phyloP scores from a whole-genome alignment of 106 monocot genomes.

The Platanthera zijinensis region DNA sequence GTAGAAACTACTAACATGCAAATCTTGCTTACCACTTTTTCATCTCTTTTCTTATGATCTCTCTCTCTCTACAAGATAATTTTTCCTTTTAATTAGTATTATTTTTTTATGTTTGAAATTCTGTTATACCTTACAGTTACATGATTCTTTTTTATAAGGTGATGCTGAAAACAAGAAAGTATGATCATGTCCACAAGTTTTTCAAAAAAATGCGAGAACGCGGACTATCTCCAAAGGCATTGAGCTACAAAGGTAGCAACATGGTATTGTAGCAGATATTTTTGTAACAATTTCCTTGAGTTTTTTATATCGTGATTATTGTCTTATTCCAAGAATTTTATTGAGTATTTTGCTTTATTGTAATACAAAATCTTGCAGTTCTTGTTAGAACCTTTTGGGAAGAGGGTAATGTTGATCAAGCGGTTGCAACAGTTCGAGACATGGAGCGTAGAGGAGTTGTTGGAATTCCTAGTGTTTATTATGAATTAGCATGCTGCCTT shows the following conservation, averaged over 20 bases:
- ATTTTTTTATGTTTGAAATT: too few species aligned
- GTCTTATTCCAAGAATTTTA: not conserved
- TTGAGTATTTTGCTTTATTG: not conserved
- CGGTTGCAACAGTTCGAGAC: slow-evolving; percentile 57
- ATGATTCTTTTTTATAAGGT: slow-evolving; percentile 63
- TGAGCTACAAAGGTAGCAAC: slow-evolving; percentile 75
- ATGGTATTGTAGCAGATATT: not conserved
- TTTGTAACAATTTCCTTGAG: not conserved
- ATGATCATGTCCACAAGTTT: slow-evolving; percentile 67
- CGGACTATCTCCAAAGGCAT: slow-evolving; percentile 64
- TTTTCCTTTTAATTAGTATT: too few species aligned
- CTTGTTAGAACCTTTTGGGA: slow-evolving; percentile 75
- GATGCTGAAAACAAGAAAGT: slow-evolving; percentile 85
- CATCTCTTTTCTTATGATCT: not conserved
- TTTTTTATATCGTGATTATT: slow-evolving; percentile 2
- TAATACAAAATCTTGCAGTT: slow-evolving; percentile 37
- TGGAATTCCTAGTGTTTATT: slow-evolving; percentile 76
- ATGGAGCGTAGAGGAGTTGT: slow-evolving; percentile 90
- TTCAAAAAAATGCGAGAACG: slow-evolving; percentile 79
- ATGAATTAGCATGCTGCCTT: slow-evolving; percentile 90
- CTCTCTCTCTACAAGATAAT: too few species aligned
- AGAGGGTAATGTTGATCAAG: slow-evolving; percentile 73
- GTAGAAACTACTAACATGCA: not conserved
- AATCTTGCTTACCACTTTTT: not conserved
- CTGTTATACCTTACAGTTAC: slow-evolving; percentile 26